A percentile compares a stretch with the other conserved stretches of the same genome.
Evolutionary conservation across 805 yeast species (phyloP).

Genomic region (Suhomyces canberraensis): DNA sequence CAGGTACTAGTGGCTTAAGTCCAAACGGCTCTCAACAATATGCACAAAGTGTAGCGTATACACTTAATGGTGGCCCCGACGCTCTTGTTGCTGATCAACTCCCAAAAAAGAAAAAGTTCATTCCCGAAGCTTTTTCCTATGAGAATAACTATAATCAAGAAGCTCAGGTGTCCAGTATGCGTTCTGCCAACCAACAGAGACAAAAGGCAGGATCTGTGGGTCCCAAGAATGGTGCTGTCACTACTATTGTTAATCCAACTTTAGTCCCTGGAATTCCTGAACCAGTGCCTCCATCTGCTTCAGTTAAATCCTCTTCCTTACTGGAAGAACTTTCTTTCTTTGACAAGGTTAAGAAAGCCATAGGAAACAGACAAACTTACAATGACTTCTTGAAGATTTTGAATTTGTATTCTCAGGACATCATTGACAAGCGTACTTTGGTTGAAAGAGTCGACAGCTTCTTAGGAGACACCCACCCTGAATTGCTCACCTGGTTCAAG

Average conservation of each 20-base stretch:
- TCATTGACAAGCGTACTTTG: slow-evolving; percentile 77
- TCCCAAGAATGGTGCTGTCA: slow-evolving; percentile 32
- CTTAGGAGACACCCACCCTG: slow-evolving; percentile 71
- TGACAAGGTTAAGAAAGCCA: slow-evolving; percentile 84
- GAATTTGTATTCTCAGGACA: slow-evolving; percentile 84
- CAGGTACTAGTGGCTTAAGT: slow-evolving; percentile 22
- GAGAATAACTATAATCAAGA: slow-evolving; percentile 41
- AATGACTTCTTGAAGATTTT: slow-evolving; percentile 88
- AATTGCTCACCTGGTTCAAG: slow-evolving; percentile 87
- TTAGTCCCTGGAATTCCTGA: slow-evolving; percentile 84
- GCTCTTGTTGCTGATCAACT: slow-evolving; percentile 7
- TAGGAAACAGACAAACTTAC: slow-evolving; percentile 86
- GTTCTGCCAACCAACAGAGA: slow-evolving; percentile 26
- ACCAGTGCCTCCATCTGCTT: slow-evolving; percentile 54
- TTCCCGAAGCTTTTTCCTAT: slow-evolving; percentile 27
- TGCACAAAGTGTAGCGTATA: slow-evolving; percentile 11
- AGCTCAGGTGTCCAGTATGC: slow-evolving; percentile 47
- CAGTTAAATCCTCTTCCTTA: slow-evolving; percentile 54
- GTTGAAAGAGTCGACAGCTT: slow-evolving; percentile 83
- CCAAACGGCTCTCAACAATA: slow-evolving; percentile 20
- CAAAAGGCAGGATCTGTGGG: slow-evolving; percentile 2
- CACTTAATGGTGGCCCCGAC: slow-evolving; percentile 4
- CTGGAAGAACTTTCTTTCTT: slow-evolving; percentile 87
- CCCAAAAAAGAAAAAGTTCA: slow-evolving; percentile 20
- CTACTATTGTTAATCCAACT: slow-evolving; percentile 50